Base-by-base conservation (phyloP, 2,329 filamentous ascomycete species). In the Nemania serpens region DNA sequence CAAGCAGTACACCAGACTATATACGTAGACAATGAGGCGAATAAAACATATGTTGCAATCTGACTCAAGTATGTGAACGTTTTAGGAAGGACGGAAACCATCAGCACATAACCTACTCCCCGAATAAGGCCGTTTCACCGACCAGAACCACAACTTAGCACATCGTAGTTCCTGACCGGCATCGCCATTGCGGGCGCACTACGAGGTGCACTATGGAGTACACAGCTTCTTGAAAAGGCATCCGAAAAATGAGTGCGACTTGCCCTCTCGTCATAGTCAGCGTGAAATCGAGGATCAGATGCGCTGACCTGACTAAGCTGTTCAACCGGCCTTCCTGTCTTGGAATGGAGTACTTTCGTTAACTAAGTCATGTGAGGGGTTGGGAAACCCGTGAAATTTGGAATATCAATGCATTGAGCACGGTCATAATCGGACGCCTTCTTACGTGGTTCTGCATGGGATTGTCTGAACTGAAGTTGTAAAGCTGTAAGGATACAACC, bases 11-110 rank as follows among this genome's bases (percentile, higher is more conserved):
- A 15, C 7, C 6, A 50, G 11, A 3, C 29, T 50, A 50, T 50
- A 50, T 50, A 37, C 33, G 17, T 43, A 20, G 4, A 17, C n/a
- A 43, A 43, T 12, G 4, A 39, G 4, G 36, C 6, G 45, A 48
- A 34, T 17, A 48, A 33, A 48, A 12, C 45, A 34, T 58, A 55
- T 55, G 58, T 61, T 63, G 58, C 29, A 58, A 63, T 58, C 25
- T 29, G 33, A 51, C 39, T 5, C 52, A 15, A 55, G 48, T 29
- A 15, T 47, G 52, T 33, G 34, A 54, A 49, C 52, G 34, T 39
- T 62, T 64, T 62, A 50, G 62, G 55, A 64, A 64, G 62, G 59
- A 49, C 58, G 11, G 48, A 42, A 10, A 42, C 22, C 41, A 55
- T 17, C 22, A 17, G 13, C 33, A 29, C 25, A n/a, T 7, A 29